Evolutionary conservation across 2,329 filamentous ascomycete genomes (phyloP).

Genomic region (Diplodia scrobiculata): DNA sequence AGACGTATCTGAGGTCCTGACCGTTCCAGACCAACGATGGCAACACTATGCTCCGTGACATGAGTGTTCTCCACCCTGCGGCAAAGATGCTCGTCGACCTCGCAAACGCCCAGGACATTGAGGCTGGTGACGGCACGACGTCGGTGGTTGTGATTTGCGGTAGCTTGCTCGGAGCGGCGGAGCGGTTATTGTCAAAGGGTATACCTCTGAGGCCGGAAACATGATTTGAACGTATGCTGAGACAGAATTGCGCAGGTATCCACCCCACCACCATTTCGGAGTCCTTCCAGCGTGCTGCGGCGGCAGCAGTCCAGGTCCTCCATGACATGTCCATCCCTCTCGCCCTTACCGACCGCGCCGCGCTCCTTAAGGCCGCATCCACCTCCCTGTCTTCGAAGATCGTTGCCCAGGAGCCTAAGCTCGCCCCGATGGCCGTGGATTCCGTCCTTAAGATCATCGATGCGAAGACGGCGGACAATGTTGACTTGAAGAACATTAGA

Average conservation of each 20-base stretch:
- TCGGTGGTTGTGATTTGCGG: conserved; percentile 98
- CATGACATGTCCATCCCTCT: conserved; percentile 97
- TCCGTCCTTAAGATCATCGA: conserved; percentile 95
- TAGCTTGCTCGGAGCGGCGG: conserved; percentile 88
- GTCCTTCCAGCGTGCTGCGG: conserved; percentile 91
- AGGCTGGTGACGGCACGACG: conserved; percentile 96
- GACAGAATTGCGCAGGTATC: conserved; percentile 57
- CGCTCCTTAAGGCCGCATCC: conserved; percentile 92
- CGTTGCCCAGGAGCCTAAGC: conserved; percentile 92
- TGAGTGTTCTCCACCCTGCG: conserved; percentile 99
- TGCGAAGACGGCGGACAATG: conserved; percentile 91
- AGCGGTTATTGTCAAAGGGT: conserved; percentile 85
- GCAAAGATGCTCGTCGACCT: conserved; percentile 99
- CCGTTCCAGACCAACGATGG: conserved; percentile 80
- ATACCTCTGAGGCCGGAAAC: neutral
- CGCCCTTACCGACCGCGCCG: conserved; percentile 80
- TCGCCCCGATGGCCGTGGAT: conserved; percentile 98
- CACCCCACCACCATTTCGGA: conserved; percentile 98
- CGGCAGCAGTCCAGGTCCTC: conserved; percentile 82
- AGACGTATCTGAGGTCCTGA: conserved; percentile 35
- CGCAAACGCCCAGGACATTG: conserved; percentile 94
- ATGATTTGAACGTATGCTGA: conserved; percentile 31
- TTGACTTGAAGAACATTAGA: conserved; percentile 93
- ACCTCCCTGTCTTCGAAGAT: conserved; percentile 98
- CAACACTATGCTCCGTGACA: conserved; percentile 98